Base-by-base conservation (phyloP, 164 flowering plant genomes). In the Chloranthus sessilifolius region DNA sequence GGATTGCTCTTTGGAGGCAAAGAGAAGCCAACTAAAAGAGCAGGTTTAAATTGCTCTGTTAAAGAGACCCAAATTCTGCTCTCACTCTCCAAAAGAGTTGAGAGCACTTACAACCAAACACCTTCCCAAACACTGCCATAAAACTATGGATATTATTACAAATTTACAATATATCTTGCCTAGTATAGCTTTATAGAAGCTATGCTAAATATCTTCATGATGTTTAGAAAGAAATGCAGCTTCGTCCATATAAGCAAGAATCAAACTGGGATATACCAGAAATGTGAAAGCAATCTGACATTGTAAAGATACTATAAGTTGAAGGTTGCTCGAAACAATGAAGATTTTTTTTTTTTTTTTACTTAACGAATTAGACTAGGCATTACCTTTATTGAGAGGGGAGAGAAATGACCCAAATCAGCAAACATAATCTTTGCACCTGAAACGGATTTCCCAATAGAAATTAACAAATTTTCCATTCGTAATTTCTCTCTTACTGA, bases 361-460 rank as follows among this genome's bases (percentile, higher is more conserved):
- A 11, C 16, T 24, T 25, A 8, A 28, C 16, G 1, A 44, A 25
- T 14, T 22, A 5, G 27, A 15, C 27, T 30, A 9, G 20, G 10
- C 2, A 45, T 45, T 65, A 86, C 91, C 88, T 69, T 79, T 14
- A 86, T 81, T 21, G 89, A 80, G 9, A 53, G 34, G 4, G 77
- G 47, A 41, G 95, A 73, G 54, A 87, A 87, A 53, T 82, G 90
- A 5, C 92, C 92, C 41, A 87, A 45, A 67, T 78, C 85, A 24
- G 90, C 85, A 80, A 78, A 82, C 92, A 87, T 87, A 1, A 85
- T 55, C 69, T 87, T 92, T 0, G 60, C 73, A 61, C 87, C 95
- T 85, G 72, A 58, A 42, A 69, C 26, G 19, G 12, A 53, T 40
- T 27, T 17, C n/a, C 35, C 20, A 28, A 17, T 12, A 8, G 21